Conservation (phyloP, 305 asterid species). For the Lippia alba region DNA sequence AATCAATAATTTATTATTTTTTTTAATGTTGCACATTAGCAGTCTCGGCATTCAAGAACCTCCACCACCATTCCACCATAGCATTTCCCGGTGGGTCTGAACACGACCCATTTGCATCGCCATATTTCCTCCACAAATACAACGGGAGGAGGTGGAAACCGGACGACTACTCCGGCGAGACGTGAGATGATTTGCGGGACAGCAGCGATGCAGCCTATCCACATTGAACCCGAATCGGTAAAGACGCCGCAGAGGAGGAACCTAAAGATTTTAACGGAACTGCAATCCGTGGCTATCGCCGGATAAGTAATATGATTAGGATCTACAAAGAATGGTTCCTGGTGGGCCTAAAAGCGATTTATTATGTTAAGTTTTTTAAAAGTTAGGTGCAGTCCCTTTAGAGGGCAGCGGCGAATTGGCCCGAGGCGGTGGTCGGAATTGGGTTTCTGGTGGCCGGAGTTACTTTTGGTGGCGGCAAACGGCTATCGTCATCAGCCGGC, state of each 20-base stretch:
- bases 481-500: constrained; percentile 36
- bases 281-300: constrained; percentile 92
- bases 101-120: too few species aligned
- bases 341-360: constrained; percentile 98
- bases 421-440: constrained; percentile 42
- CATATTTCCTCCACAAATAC: background rate
- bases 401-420: constrained; percentile 63
- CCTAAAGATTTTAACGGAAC: constrained; percentile 89
- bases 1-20: too few species aligned
- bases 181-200: constrained; percentile 90
- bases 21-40: too few species aligned
- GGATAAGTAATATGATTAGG: constrained; percentile 90
- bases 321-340: constrained; percentile 93
- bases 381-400: constrained; percentile 84
- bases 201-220: constrained; percentile 97
- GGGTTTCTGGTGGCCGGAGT: constrained; percentile 90
- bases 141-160: constrained; percentile 32
- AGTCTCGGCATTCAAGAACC: too few species aligned
- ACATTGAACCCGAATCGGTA: constrained; percentile 94
- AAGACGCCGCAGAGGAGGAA: constrained; percentile 91
- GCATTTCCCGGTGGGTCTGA: too few species aligned
- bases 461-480: constrained; percentile 55
- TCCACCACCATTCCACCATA: too few species aligned
- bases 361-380: constrained; percentile 85
- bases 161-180: constrained; percentile 54